Evolutionary conservation across 2,329 filamentous ascomycete genomes (phyloP).

Genomic region (Nemania sp.): DNA sequence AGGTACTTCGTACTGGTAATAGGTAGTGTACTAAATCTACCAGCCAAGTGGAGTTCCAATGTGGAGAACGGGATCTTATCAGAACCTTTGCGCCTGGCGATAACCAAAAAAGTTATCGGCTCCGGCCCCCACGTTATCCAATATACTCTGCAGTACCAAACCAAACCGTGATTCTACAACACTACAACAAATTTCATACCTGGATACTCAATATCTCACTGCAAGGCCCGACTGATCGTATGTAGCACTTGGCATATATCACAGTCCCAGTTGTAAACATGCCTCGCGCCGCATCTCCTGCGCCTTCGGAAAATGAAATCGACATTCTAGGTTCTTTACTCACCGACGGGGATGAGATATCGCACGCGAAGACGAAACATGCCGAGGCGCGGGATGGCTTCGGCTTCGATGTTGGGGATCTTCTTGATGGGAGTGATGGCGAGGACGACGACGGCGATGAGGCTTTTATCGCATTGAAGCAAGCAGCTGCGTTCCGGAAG

Average conservation of each 20-base stretch:
- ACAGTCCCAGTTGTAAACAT: slow-evolving; percentile 51
- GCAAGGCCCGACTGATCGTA: not conserved
- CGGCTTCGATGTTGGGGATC: slow-evolving; percentile 62
- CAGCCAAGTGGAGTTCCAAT: slow-evolving; percentile 5
- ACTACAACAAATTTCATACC: not conserved
- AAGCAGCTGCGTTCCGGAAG: slow-evolving; percentile 88
- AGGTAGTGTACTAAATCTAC: too few relatives aligned
- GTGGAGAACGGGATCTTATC: slow-evolving; percentile 27
- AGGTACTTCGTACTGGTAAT: too few relatives aligned
- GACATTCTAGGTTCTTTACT: slow-evolving; percentile 85
- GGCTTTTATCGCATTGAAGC: slow-evolving; percentile 86
- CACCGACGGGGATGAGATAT: slow-evolving; percentile 59
- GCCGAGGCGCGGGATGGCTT: slow-evolving; percentile 45
- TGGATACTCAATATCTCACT: not conserved
- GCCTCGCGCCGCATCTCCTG: slow-evolving; percentile 77
- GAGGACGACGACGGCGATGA: slow-evolving; percentile 72
- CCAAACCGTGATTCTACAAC: not conserved
- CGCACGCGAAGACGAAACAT: slow-evolving; percentile 46
- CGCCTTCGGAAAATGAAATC: slow-evolving; percentile 85
- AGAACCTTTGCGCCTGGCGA: slow-evolving; percentile 12
- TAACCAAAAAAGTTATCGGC: slow-evolving; percentile 29
- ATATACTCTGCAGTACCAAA: slow-evolving; percentile 3
- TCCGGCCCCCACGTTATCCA: not conserved
- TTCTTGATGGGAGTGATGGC: slow-evolving; percentile 60
- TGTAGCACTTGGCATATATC: not conserved